These are phyloP conservation scores for Phytophthora capsici DNA, from an alignment of 352 stramenopile genomes.

Conservation along the genomic window DNA sequence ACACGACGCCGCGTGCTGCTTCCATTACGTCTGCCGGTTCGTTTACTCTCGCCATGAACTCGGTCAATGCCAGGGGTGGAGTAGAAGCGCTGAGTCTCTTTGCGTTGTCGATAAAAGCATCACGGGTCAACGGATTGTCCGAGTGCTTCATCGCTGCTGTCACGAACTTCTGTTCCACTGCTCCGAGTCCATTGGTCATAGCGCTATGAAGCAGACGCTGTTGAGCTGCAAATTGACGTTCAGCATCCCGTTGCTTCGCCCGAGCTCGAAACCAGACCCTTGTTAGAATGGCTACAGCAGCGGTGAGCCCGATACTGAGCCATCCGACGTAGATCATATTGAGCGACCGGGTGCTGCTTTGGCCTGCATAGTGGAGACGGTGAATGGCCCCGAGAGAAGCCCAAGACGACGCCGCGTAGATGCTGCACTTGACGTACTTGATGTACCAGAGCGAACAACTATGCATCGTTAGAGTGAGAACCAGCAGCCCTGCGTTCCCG, in stretches of 20 bases:
- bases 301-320: constrained; percentile 47
- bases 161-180: constrained; percentile 24
- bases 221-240: constrained; percentile 19
- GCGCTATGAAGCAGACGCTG: constrained; percentile 17
- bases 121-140: constrained; percentile 2
- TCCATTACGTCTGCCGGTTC: neutral
- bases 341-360: constrained; percentile 35
- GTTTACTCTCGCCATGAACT: constrained; percentile 11
- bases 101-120: constrained; percentile 17
- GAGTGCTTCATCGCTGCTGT: constrained; percentile 11
- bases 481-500: constrained; percentile 45
- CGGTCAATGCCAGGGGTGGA: constrained; percentile 9
- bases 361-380: constrained; percentile 31
- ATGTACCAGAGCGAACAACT: constrained; percentile 69
- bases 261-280: constrained; percentile 18
- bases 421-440: constrained; percentile 57
- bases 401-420: constrained; percentile 65
- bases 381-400: constrained; percentile 58
- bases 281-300: constrained; percentile 27
- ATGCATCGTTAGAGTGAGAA: constrained; percentile 45
- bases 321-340: constrained; percentile 70
- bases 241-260: constrained; percentile 15
- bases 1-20: neutral
- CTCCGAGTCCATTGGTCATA: neutral
- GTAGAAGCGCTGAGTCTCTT: neutral